phyloP scores from a whole-genome alignment of 768 basidiomycete genomes.

The Baorangia bicolor region DNA sequence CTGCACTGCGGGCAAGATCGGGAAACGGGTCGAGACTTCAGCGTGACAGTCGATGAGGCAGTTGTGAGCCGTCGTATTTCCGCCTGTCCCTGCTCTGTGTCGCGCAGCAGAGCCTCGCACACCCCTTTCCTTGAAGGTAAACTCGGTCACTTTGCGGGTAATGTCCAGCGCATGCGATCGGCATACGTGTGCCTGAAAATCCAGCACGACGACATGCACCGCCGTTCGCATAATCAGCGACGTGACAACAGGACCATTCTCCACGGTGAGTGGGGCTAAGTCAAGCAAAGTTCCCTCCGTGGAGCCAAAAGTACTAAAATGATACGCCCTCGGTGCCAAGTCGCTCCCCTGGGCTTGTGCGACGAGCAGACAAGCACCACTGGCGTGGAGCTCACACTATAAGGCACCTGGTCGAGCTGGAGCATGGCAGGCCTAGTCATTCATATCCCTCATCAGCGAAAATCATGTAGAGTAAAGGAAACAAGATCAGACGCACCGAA shows the following conservation, averaged over 20 bases:
- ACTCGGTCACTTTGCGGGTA: slow-evolving; percentile 54
- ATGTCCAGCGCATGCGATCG: slow-evolving; percentile 49
- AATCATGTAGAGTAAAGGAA: too few species aligned
- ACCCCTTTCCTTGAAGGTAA: slow-evolving; percentile 49
- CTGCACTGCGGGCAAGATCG: too few species aligned
- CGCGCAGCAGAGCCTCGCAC: slow-evolving; percentile 14
- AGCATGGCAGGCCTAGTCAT: slow-evolving; percentile 43
- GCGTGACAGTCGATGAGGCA: too few species aligned
- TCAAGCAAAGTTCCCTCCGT: slow-evolving; percentile 42
- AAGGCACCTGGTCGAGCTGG: slow-evolving; percentile 35
- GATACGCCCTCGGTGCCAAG: slow-evolving; percentile 41
- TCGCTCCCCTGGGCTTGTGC: slow-evolving; percentile 20
- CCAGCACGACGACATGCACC: slow-evolving; percentile 44
- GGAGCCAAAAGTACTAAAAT: slow-evolving; percentile 58
- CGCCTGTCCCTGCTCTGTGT: too few species aligned
- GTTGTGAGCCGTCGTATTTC: too few species aligned
- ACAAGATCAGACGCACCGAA: too few species aligned
- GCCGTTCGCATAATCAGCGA: slow-evolving; percentile 43
- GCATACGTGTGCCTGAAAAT: slow-evolving; percentile 31
- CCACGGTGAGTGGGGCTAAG: slow-evolving; percentile 26
- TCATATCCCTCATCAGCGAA: neutral
- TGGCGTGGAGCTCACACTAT: slow-evolving; percentile 40
- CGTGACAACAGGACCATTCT: slow-evolving; percentile 35
- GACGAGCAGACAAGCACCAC: slow-evolving; percentile 50
- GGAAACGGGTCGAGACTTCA: too few species aligned